Evolutionary conservation across 1,284 basidiomycete species (phyloP), one percentile per base, ranked within the genome.

Genomic region (Puccinia sorghi): DNA sequence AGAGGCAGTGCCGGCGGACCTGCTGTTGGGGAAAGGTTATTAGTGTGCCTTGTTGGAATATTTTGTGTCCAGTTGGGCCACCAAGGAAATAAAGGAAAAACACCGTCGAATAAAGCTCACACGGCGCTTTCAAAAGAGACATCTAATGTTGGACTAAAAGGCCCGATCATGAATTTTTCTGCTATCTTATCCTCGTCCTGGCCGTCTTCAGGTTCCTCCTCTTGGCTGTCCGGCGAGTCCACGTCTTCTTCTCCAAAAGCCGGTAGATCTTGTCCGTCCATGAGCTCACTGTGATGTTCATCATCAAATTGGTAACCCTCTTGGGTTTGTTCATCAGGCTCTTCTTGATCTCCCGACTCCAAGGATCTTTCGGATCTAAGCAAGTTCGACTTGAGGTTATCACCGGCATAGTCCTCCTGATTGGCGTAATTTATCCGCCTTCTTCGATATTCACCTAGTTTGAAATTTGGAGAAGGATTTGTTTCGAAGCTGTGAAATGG

Each of bases 1-100:
- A 13, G 63, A 52, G 25, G 64, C 75, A 52, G 66, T 77, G 46
- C 75, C 75, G 39, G 61, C 56, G 32, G 66, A 77, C 75, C 75
- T 70, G 20, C 3, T 3, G 7, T n/a, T 3, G 39, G 41, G 22
- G 46, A 61, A 50, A 67, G 43, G 41, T 15, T 67, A 27, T 46
- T 50, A 50, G 48, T 46, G 64, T 67, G 64, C 37, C 59, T 48
- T 46, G n/a, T 67, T 67, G 25, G n/a, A 67, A 67, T 67, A 32
- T 4, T 5, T 27, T 20, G 39, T 67, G 43, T 48, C 43, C 43
- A 67, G 1, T 32, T 43, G 12, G 64, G 27, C 64, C 43, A 50
- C 64, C 41, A 50, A 2, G n/a, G 43, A 32, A 67, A 50, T 46
- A 27, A 67, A 50, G 64, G 20, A 22, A 20, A 67, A 5, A 50